Base-by-base conservation (phyloP, 2,329 filamentous ascomycete genomes). In the Alternaria conjuncta region DNA sequence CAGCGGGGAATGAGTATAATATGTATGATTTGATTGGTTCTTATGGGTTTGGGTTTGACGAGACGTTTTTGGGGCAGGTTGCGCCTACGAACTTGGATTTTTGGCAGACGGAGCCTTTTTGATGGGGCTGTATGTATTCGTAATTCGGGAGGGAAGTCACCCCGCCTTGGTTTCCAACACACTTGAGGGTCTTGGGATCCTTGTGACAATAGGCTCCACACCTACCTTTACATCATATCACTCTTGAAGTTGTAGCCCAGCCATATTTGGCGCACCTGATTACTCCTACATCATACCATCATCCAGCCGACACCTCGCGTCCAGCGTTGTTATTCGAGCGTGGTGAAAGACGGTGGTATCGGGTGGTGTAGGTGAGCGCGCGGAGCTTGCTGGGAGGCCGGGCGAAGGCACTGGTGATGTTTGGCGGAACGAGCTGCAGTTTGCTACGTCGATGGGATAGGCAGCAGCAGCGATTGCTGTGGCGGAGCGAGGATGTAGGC, bases 31-130 rank as follows among this genome's bases (percentile, higher is more conserved):
- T 77, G 50, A 75, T 76, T 30, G 71, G 72, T 7, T 75, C 69
- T 12, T 77, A 77, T 63, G 74, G 74, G 18, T 77, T 77, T 58
- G 74, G 74, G 5, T 76, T 76, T 49, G 74, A 77, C 28, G 75
- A 76, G 57, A 70, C 73, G 4, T 77, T 76, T n/a, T 56, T 77
- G 18, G 71, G 72, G 18, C 73, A 76, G 61, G 74, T 68, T 3
- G 70, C 69, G 18, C 67, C 70, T n/a, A 73, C 69, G 26, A 72
- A 75, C 61, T 57, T 77, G 25, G 73, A 75, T 20, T 72, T 76
- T 43, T 77, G 75, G 74, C 68, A 75, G 21, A 70, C 68, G 7
- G 71, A 73, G 43, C 68, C 66, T 18, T 72, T 72, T 41, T 74
- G 57, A 68, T 8, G 12, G 12, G 21, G 43, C 18, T 6, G 23